Evolutionary conservation across 352 stramenopile genomes (phyloP).

Genomic region (Peronospora destructor): DNA sequence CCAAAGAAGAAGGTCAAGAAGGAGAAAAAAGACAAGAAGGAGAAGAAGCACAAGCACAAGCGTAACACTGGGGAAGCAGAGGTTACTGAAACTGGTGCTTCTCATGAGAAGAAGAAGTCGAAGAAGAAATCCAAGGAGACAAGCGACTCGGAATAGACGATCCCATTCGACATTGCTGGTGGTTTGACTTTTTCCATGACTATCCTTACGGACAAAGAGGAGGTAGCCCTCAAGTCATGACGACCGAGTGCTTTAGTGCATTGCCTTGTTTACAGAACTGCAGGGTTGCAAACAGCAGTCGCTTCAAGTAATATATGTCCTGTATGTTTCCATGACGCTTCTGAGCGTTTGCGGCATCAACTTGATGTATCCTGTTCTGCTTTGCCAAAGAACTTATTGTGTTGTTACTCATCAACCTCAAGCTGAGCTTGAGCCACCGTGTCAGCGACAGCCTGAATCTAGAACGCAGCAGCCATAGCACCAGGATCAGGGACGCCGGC

Average conservation of each 20-base stretch:
- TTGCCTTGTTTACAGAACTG: neutral
- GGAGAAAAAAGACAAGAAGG: conserved; percentile 52
- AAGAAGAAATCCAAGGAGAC: conserved; percentile 76
- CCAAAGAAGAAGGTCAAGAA: conserved; percentile 59
- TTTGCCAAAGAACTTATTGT: neutral
- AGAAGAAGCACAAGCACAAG: conserved; percentile 82
- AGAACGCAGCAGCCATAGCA: conserved; percentile 89
- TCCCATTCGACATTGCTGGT: conserved; percentile 3
- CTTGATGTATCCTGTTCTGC: neutral
- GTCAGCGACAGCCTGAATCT: conserved; percentile 64
- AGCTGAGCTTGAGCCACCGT: conserved; percentile 29
- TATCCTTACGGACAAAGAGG: conserved; percentile 24
- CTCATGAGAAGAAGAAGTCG: conserved; percentile 80
- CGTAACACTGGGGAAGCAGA: conserved; percentile 44
- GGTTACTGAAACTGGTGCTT: conserved; percentile 44
- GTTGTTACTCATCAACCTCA: neutral
- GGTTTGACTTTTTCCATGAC: conserved; percentile 25
- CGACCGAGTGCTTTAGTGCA: conserved; percentile 14
- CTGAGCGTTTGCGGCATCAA: neutral
- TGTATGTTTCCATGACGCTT: conserved; percentile 6
- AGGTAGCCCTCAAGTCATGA: conserved; percentile 18
- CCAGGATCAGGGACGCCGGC: conserved; percentile 90
- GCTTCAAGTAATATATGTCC: conserved; percentile 31
- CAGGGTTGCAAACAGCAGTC: conserved; percentile 9
- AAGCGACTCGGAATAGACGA: conserved; percentile 66